Evolutionary conservation across 2,329 filamentous ascomycete genomes (phyloP), one percentile per base, ranked within the genome.

Genomic region (Trichoderma breve): DNA sequence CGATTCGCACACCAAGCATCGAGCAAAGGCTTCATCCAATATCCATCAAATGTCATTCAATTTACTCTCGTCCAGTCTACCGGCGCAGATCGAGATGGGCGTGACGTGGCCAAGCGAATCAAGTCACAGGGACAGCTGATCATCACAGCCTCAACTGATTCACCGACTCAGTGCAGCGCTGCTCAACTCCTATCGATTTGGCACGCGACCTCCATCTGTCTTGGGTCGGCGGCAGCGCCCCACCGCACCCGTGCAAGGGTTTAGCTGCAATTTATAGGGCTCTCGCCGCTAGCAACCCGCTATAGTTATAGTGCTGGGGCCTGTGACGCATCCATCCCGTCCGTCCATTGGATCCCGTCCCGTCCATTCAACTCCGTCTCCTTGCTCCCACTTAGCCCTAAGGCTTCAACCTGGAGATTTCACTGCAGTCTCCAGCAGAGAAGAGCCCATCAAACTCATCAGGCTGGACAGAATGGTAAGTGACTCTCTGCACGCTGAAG

Each of bases 401-500:
- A 39, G 28, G 34, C 32, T 64, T 51, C 32, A 51, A 32, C 70
- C 28, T 58, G 51, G 58, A 24, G 43, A 65, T 61, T 39, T 43
- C 62, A 67, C 30, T 63, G 36, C 62, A 43, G 62, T 36, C 62
- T 62, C 28, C 57, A 36, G 26, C 30, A 60, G 51, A 34, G 28
- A 28, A 68, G n/a, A n/a, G 36, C 51, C 28, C 57, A n/a, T 60
- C 57, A 60, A 26, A 60, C 55, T 26, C 70, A 67, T 15, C 34
- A 53, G 55, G 70, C 28, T 70, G 66, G 57, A 15, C 71, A 72
- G 15, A 43, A 72, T 70, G 65, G 66, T 72, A 8, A 32, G 30
- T 43, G 18, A 43, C 18, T 43, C 39, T n/a, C 6, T 43, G 15
- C 39, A 2, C n/a, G 6, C 18, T 15, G 18, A 43, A 43, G 6